A percentile compares a stretch with the other conserved stretches of the same genome.
These are phyloP conservation scores for Quercus agrifolia DNA, from an alignment of 306 rosid species.

Conservation along the genomic window DNA sequence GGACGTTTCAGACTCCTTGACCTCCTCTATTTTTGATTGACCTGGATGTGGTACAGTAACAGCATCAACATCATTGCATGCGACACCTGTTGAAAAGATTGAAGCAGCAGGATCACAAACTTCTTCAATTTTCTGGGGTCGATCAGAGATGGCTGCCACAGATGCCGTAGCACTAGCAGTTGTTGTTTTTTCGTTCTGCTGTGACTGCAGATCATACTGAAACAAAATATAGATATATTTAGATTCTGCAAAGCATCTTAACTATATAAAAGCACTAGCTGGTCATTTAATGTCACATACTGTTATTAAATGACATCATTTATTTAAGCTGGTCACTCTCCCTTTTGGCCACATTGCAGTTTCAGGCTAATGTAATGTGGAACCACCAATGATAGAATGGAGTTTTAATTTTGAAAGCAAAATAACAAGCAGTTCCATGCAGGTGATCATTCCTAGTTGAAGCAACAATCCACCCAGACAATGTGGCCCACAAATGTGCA, in stretches of 20 bases:
- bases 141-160: conserved; percentile 17
- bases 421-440: too few relatives aligned
- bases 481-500: background rate
- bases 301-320: too few relatives aligned
- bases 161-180: conserved; percentile 1
- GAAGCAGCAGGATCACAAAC: conserved; percentile 16
- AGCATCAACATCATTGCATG: conserved; percentile 18
- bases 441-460: too few relatives aligned
- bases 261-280: background rate
- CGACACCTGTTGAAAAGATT: background rate
- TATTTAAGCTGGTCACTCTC: too few relatives aligned
- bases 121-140: conserved; percentile 19
- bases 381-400: too few relatives aligned
- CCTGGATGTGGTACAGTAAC: conserved; percentile 1
- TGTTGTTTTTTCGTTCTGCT: conserved; percentile 22
- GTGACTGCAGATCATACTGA: conserved; percentile 59
- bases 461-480: too few relatives aligned
- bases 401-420: too few relatives aligned
- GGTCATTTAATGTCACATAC: background rate
- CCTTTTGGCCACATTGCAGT: too few relatives aligned
- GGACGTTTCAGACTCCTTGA: conserved; percentile 32
- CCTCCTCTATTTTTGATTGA: conserved; percentile 36
- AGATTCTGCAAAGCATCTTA: conserved; percentile 16
- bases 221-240: conserved; percentile 9
- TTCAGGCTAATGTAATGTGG: too few relatives aligned